Base-by-base conservation (phyloP, 345 rosid species). In the Eucalyptus grandis region DNA sequence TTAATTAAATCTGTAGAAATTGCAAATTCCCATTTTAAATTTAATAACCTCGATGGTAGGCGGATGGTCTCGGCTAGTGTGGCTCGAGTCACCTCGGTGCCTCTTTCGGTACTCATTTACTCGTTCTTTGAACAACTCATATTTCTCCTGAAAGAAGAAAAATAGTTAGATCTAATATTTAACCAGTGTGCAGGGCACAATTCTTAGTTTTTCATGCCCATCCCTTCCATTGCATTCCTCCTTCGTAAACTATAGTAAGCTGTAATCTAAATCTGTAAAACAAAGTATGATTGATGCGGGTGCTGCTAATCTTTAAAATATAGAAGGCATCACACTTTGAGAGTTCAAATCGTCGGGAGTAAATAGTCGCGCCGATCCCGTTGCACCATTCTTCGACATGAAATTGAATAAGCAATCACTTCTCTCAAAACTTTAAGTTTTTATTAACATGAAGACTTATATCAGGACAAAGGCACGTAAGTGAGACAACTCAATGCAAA, bases 11-110 rank as follows among this genome's bases (percentile, higher is more conserved):
- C 34, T 67, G 80, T 8, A 50, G 14, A 30, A 80, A 26, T 58
- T 21, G 8, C 37, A 34, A 65, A 46, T 31, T 37, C 12, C 49
- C 44, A 56, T 21, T 26, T n/a, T 2, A 67, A 11, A 49, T 30
- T 16, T 44, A 51, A 37, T 31, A n/a, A 94, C 94, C 94, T 91
- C 88, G 17, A 94, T 43, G 31, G 67, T 22, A 7, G 93, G 21
- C 4, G 91, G 86, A 80, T 90, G 95, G 88, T 91, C 91, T 26
- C 53, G 87, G 24, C 89, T 10, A 46, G 49, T 56, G 19, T n/a
- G 44, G 34, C 86, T 46, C 5, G 86, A 54, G n/a, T 87, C 88
- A 62, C 46, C 46, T 22, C 72, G 53, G 67, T 86, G 60, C 58
- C 22, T 40, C 49, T 92, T 90, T 83, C 62, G 47, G 24, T 67